Evolutionary conservation across 371 early-diverging fungal species (phyloP).

Genomic region (Syncephalastrum monosporum): DNA sequence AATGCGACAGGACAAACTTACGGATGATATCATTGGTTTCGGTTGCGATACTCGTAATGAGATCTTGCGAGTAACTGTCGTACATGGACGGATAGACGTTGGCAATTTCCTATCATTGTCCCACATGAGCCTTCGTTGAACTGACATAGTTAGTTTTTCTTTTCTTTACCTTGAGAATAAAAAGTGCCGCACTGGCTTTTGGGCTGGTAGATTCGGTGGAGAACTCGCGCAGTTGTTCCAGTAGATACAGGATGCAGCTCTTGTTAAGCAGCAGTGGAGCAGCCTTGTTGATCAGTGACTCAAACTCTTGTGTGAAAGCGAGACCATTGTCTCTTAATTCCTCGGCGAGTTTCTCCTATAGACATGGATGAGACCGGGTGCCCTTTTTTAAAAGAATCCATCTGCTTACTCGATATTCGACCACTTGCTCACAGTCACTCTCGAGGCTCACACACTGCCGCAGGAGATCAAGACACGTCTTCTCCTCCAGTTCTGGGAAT

Average conservation of each 20-base stretch:
- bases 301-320: too few relatives aligned
- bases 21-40: constrained; percentile 6
- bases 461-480: constrained; percentile 20
- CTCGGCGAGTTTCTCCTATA: too few relatives aligned
- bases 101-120: constrained; percentile 16
- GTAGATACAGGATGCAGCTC: constrained; percentile 24
- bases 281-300: too few relatives aligned
- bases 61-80: constrained; percentile 8
- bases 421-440: constrained; percentile 21
- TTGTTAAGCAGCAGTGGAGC: constrained; percentile 48
- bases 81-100: constrained; percentile 20
- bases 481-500: constrained; percentile 22
- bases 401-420: too few relatives aligned
- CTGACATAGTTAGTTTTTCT: not conserved
- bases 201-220: constrained; percentile 10
- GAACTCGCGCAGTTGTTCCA: constrained; percentile 1
- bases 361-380: too few relatives aligned
- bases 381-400: too few relatives aligned
- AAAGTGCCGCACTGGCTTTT: constrained; percentile 3
- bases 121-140: too few relatives aligned
- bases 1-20: not conserved
- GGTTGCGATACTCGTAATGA: constrained; percentile 3
- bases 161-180: constrained; percentile 20
- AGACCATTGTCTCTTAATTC: too few relatives aligned
- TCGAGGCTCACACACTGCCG: constrained; percentile 18